Conservation (phyloP, 2,329 filamentous ascomycete genomes). For the Aspergillus chevalieri region DNA sequence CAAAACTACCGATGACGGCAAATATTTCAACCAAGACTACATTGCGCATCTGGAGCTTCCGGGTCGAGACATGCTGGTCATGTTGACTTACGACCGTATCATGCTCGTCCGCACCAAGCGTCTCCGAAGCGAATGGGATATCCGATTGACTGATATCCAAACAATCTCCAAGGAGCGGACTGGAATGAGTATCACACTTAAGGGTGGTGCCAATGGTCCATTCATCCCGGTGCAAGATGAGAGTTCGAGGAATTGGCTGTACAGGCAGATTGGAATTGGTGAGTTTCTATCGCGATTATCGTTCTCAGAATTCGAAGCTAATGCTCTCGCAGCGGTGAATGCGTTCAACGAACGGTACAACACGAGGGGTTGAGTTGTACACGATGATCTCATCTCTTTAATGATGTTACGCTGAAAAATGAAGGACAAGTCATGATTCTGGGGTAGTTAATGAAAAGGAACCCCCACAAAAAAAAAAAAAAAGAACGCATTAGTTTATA, state of each 20-base stretch:
- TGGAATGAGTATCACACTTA: conserved; percentile 78
- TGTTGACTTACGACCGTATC: conserved; percentile 83
- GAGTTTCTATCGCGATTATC: conserved; percentile 16
- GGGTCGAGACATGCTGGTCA: conserved; percentile 78
- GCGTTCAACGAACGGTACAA: not conserved
- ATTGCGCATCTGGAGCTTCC: conserved; percentile 93
- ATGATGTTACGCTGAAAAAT: conserved; percentile 2
- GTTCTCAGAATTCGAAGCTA: not conserved
- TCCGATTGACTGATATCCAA: conserved; percentile 90
- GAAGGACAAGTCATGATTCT: not conserved
- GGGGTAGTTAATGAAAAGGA: not conserved
- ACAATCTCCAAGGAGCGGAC: conserved; percentile 96
- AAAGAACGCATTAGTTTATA: no score
- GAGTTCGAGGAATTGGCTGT: conserved; percentile 62
- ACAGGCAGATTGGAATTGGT: conserved; percentile 58
- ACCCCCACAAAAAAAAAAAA: no score
- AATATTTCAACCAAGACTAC: conserved; percentile 96
- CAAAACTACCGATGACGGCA: conserved; percentile 94
- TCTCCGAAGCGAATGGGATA: conserved; percentile 89
- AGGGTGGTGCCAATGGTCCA: conserved; percentile 86
- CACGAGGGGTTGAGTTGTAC: not conserved
- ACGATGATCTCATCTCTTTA: not conserved
- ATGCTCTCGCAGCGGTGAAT: not conserved
- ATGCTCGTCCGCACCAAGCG: conserved; percentile 83
- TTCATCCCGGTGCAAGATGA: conserved; percentile 94